Evolutionary conservation across 345 rosid genomes (phyloP).

Genomic region (Salix viminalis): DNA sequence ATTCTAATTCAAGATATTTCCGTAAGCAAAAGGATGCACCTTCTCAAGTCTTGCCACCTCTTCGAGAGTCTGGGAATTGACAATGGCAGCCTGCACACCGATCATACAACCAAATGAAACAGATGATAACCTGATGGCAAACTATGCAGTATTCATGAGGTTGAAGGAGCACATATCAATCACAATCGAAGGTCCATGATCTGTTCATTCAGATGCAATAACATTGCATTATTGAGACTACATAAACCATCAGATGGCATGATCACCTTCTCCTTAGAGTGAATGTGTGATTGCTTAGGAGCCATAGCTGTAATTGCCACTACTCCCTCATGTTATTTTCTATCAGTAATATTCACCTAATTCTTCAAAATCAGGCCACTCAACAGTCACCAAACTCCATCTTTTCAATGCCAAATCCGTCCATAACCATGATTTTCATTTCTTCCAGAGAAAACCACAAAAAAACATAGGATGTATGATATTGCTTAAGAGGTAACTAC

Average conservation of each 20-base stretch:
- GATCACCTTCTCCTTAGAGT: neutral
- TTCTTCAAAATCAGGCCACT: neutral
- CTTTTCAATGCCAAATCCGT: neutral
- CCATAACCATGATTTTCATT: neutral
- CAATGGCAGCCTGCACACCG: constrained; percentile 87
- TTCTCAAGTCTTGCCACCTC: constrained; percentile 98
- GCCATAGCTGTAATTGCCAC: neutral
- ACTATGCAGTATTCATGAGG: neutral
- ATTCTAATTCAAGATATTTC: neutral
- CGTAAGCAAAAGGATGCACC: constrained; percentile 35
- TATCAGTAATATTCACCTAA: neutral
- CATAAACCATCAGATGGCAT: neutral
- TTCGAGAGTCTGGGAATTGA: constrained; percentile 96
- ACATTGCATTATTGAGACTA: neutral
- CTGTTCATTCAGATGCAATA: neutral
- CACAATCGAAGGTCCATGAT: neutral
- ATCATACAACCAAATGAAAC: constrained; percentile 12
- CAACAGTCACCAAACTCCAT: neutral
- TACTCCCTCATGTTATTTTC: neutral
- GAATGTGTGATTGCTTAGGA: neutral
- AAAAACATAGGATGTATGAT: neutral
- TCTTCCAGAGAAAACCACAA: neutral
- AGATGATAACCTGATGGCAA: neutral
- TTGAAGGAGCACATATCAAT: neutral
- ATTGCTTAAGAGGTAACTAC: neutral